Conservation (phyloP, 2,329 filamentous ascomycete species). For the Scleromitrula shiraiana region DNA sequence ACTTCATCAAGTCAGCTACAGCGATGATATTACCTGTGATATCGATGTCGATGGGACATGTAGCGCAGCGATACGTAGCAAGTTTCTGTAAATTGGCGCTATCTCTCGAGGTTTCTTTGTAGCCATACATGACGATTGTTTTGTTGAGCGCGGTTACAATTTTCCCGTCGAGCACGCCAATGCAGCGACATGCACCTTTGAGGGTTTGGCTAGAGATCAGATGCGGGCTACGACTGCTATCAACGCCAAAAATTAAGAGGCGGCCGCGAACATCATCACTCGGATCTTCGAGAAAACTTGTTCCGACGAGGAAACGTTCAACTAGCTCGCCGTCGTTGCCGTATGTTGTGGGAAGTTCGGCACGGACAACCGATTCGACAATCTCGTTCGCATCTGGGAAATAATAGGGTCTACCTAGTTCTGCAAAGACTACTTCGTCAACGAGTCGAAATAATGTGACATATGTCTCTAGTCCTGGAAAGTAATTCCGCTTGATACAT, state of each 20-base stretch:
- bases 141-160: conserved; percentile 87
- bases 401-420: conserved; percentile 52
- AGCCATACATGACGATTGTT: conserved; percentile 59
- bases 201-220: conserved; percentile 61
- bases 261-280: conserved; percentile 56
- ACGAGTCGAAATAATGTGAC: conserved; percentile 79
- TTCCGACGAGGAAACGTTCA: conserved; percentile 88
- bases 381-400: conserved; percentile 60
- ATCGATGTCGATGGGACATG: conserved; percentile 73
- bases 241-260: conserved; percentile 78
- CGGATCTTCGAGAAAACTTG: conserved; percentile 54
- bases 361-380: conserved; percentile 75
- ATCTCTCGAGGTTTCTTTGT: conserved; percentile 46
- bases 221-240: conserved; percentile 64
- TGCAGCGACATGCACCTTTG: conserved; percentile 71
- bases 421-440: conserved; percentile 80
- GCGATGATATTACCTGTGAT: conserved; percentile 69
- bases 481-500: conserved; percentile 69
- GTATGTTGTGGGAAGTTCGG: conserved; percentile 57
- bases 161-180: conserved; percentile 66
- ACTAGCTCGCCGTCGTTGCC: conserved; percentile 45
- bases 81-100: conserved; percentile 57
- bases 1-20: conserved; percentile 91
- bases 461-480: conserved; percentile 66
- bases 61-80: conserved; percentile 72